Base-by-base conservation (phyloP, 495 filamentous ascomycete genomes). In the Penicillium desertorum region DNA sequence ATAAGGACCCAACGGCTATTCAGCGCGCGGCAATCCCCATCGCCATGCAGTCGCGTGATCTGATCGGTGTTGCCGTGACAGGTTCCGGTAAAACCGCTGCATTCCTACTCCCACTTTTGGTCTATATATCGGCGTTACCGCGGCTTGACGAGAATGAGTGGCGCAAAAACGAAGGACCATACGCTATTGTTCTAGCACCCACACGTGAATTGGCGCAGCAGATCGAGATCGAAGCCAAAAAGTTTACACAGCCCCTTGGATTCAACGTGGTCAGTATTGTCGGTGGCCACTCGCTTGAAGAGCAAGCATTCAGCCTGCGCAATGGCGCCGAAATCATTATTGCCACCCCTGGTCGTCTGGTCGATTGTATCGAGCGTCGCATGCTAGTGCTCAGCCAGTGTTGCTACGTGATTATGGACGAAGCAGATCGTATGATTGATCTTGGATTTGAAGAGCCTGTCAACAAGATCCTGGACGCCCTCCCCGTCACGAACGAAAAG, bases 351-450 rank as follows among this genome's bases (percentile, higher is more conserved):
- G 94, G 94, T 76, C 92, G 94, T 84, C 81, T 99, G 0, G 90
- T 98, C 27, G 94, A 99, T 75, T 97, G 91, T 71, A 92, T 99
- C 56, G 94, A 99, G 73, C 83, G 95, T 27, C 87, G 95, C 11
- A 83, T 98, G 11, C 78, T 98, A 0, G 94, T 99, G 7, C 84
- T 99, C 29, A 85, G 85, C 14, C 95, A 98, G 71, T 98, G 95
- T 69, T 97, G 93, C 78, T 99, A 99, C 75, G 85, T 98, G 49
- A 96, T 99, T 71, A 89, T 91, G 87, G 94, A 99, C 74, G 94
- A 99, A 84, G 94, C 94, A 47, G 94, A 99, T 76, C 86, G 94
- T 36, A 99, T 99, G 94, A 97, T 99, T 59, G 94, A 99, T 69
- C 84, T 98, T 58, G 94, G 94, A 49, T 98, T 99, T 70, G 95